Evolutionary conservation across 192 early-diverging fungal genomes (phyloP).

Genomic region (Chytriomyces sp.): DNA sequence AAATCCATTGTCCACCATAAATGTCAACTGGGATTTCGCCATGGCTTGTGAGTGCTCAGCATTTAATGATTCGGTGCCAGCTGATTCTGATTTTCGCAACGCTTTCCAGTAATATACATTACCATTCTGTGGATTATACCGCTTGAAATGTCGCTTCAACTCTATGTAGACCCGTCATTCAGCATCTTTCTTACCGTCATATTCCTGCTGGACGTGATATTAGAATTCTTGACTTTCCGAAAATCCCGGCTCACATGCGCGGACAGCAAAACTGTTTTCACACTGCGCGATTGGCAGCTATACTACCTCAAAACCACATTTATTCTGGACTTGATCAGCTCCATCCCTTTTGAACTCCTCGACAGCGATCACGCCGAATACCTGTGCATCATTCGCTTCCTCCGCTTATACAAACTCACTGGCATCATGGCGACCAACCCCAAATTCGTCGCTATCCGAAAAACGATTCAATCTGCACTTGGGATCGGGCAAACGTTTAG

Average conservation of each 20-base stretch:
- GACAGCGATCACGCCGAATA: neutral
- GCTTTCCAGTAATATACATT: too few species aligned
- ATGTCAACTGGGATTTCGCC: conserved; percentile 30
- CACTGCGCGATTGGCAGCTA: neutral
- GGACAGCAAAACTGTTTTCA: too few species aligned
- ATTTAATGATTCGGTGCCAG: too few species aligned
- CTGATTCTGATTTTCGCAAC: too few species aligned
- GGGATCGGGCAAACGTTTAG: conserved; percentile 15
- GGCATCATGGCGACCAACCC: neutral
- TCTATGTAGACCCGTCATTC: too few species aligned
- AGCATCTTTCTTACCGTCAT: too few species aligned
- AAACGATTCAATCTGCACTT: neutral
- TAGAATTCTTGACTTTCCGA: too few species aligned
- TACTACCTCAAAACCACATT: neutral
- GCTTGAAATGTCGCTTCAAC: too few species aligned
- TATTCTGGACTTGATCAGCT: conserved; percentile 1
- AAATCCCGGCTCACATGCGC: too few species aligned
- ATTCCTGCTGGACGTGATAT: too few species aligned
- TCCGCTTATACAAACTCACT: neutral
- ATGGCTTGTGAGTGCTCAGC: conserved; percentile 31
- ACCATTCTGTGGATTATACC: too few species aligned
- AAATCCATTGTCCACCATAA: conserved; percentile 30
- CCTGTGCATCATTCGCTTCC: neutral
- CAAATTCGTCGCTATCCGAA: neutral
- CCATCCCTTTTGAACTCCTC: conserved; percentile 4